Evolutionary conservation across 148 eudicot genomes (phyloP), one percentile per base, ranked within the genome.

Genomic region (Amaranthus cruentus): DNA sequence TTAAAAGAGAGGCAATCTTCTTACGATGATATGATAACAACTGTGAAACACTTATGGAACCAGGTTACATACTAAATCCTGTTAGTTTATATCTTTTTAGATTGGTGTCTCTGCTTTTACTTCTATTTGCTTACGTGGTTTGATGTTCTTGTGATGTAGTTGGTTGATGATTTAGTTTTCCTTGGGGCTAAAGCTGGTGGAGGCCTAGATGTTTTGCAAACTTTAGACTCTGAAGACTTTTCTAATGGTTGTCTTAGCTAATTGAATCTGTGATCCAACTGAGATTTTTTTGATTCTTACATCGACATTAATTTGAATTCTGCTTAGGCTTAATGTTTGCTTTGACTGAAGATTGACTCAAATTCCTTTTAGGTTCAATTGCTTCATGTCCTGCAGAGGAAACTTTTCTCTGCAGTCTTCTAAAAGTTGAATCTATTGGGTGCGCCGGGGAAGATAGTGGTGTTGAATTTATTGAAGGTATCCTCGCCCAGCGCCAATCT

Each of bases 371-470:
- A 90, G 97, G 88, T 82, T 83, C 84, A 72, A 69, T 83, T 73
- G 84, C 89, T 44, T 77, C 88, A 10, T 92, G 99, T 80, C 81
- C 92, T 54, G 80, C 90, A 58, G 97, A 96, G 83, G 88, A 96
- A 63, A 72, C 88, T 47, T 90, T 90, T 78, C 92, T 96, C 70
- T 90, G 85, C 71, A 87, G 94, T 77, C 86, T 95, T 67, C 77
- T 96, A 79, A 81, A 85, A 76, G 82, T 68, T 55, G 83, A 80
- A 71, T 81, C 89, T 11, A 61, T 88, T 76, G 70, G 75, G 62
- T 69, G 79, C 48, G 68, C 9, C 62, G 78, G 69, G 68, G 67
- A 47, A 72, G 87, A 79, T 69, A 88, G 68, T 72, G 72, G 82
- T 67, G 75, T 79, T 69, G 79, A 72, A 69, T 68, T 74, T 78